phyloP scores from a whole-genome alignment of 768 basidiomycete species.

The Hirschioporus abietinus region DNA sequence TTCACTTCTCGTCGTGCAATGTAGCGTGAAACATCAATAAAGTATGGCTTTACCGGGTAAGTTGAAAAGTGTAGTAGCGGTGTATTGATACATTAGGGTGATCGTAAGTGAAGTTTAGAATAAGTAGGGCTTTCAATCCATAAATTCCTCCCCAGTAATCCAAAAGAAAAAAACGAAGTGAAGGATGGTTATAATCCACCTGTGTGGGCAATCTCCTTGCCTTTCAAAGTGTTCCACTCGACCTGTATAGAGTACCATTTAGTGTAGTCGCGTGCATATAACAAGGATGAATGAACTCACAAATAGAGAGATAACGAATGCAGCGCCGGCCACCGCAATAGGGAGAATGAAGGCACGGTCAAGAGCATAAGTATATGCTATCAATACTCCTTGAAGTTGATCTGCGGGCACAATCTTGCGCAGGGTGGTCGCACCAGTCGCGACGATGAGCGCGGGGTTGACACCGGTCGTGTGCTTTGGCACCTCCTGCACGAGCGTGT shows the following conservation, averaged over 20 bases:
- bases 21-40: too few species aligned
- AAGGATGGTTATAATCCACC: background rate
- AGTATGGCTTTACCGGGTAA: too few species aligned
- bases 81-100: background rate
- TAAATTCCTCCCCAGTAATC: background rate
- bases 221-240: background rate
- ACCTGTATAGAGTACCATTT: background rate
- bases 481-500: conserved; percentile 10
- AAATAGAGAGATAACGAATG: background rate
- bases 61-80: background rate
- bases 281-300: background rate
- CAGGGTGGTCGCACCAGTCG: conserved; percentile 1
- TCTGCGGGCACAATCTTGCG: background rate
- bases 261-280: background rate
- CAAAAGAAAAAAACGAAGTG: background rate
- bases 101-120: background rate
- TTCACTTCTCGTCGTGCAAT: too few species aligned
- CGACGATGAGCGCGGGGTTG: background rate
- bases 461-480: conserved; percentile 8
- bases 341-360: conserved; percentile 2
- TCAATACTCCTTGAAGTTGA: conserved; percentile 1
- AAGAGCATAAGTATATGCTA: background rate
- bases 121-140: background rate
- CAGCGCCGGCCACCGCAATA: background rate
- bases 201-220: background rate